phyloP scores from a whole-genome alignment of 179 eudicot genomes.

The Gypsophila paniculata region DNA sequence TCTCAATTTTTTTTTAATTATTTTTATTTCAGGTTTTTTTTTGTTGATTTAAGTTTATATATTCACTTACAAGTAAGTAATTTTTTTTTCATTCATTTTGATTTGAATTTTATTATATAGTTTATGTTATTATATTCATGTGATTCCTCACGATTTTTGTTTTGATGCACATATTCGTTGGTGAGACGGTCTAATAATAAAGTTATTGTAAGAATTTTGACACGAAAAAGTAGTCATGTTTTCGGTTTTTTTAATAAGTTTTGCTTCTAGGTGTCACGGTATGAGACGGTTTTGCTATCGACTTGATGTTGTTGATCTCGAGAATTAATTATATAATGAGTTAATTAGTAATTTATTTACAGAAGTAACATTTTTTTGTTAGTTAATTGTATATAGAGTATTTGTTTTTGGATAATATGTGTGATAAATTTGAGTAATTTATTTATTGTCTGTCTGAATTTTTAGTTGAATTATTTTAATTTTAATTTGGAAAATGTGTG shows the following conservation, averaged over 20 bases:
- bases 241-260: too few species aligned
- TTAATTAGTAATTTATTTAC: too few species aligned
- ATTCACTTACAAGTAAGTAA: neutral
- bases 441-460: neutral
- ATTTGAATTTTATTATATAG: neutral
- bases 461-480: neutral
- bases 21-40: neutral
- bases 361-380: neutral
- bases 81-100: neutral
- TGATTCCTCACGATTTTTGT: neutral
- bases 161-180: too few species aligned
- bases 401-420: neutral
- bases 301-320: too few species aligned
- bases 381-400: neutral
- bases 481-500: neutral
- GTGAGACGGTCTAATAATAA: too few species aligned
- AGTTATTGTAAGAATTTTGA: too few species aligned
- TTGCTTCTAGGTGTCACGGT: too few species aligned
- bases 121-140: neutral
- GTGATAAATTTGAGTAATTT: neutral
- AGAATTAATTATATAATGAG: too few species aligned
- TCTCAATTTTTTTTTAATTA: neutral
- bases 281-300: neutral
- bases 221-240: too few species aligned
- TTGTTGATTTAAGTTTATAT: slow-evolving; percentile 2